phyloP scores from a whole-genome alignment of 768 basidiomycete species.

The Xerocomus potaroensis region DNA sequence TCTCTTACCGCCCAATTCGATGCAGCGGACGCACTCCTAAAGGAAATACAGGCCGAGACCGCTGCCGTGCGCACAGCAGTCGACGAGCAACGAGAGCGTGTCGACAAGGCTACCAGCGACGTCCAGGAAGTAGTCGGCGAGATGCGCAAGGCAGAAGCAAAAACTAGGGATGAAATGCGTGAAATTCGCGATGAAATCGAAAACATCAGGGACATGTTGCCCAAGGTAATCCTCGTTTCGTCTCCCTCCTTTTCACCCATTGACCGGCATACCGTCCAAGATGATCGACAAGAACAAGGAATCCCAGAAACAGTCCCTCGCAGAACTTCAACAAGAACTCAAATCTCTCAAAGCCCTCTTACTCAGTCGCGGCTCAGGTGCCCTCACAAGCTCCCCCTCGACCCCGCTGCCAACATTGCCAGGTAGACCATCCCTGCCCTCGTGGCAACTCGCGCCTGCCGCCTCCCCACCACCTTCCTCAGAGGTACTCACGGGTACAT shows the following conservation, averaged over 20 bases:
- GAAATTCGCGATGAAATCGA: conserved; percentile 91
- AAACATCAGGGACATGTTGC: conserved; percentile 86
- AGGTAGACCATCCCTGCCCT: conserved; percentile 73
- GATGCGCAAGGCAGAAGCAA: conserved; percentile 73
- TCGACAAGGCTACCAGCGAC: conserved; percentile 67
- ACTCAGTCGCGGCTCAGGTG: conserved; percentile 61
- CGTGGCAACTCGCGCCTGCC: conserved; percentile 77
- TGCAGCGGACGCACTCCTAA: conserved; percentile 74
- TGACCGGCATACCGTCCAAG: conserved; percentile 36
- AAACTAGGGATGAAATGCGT: conserved; percentile 82
- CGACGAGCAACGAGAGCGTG: conserved; percentile 69
- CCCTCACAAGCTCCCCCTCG: conserved; percentile 43
- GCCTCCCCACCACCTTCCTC: conserved; percentile 14
- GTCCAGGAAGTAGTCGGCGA: conserved; percentile 70
- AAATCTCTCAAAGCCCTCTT: conserved; percentile 91
- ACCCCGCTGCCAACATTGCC: conserved; percentile 48
- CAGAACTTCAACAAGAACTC: conserved; percentile 89
- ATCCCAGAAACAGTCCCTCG: conserved; percentile 73
- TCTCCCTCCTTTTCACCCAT: neutral
- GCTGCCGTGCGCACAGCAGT: conserved; percentile 66
- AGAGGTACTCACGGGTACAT: too few species aligned
- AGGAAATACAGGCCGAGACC: conserved; percentile 77
- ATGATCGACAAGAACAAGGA: conserved; percentile 95
- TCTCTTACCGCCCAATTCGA: conserved; percentile 87
- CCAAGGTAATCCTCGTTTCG: conserved; percentile 57